Percentiles rank a stretch among this genome's conserved stretches.
Evolutionary conservation across 257 asterid species (phyloP).

Genomic region (Penstemon newberryi): DNA sequence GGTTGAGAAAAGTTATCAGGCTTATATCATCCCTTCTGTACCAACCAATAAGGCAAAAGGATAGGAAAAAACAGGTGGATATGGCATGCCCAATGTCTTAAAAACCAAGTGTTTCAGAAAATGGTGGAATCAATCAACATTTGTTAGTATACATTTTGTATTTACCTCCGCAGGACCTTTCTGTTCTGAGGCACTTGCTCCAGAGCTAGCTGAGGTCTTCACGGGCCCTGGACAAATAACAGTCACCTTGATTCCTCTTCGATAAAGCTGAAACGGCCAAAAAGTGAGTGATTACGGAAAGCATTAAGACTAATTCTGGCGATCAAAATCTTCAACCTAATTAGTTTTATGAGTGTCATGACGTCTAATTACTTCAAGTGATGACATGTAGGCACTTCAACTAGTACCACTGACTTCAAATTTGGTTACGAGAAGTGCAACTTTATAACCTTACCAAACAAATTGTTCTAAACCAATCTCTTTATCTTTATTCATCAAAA

Average conservation of each 20-base stretch:
- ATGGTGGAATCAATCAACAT: background rate
- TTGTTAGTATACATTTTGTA: background rate
- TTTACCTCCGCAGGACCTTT: conserved; percentile 72
- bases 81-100: background rate
- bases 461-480: conserved; percentile 3
- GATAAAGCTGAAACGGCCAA: conserved; percentile 57
- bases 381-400: background rate
- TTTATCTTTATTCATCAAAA: conserved; percentile 9
- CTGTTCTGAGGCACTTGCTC: conserved; percentile 43
- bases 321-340: conserved; percentile 4
- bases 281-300: conserved; percentile 20
- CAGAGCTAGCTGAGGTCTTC: conserved; percentile 57
- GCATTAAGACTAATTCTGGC: conserved; percentile 16
- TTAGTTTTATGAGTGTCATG: background rate
- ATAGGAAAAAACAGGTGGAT: background rate
- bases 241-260: conserved; percentile 89
- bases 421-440: background rate
- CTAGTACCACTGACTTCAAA: background rate
- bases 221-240: conserved; percentile 95
- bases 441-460: background rate
- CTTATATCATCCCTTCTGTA: background rate
- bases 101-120: background rate
- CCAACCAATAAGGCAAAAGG: background rate
- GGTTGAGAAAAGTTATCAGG: conserved; percentile 14
- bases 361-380: background rate